Evolutionary conservation across 2,329 filamentous ascomycete species (phyloP), one percentile per base, ranked within the genome.

Genomic region (Trichothecium roseum): DNA sequence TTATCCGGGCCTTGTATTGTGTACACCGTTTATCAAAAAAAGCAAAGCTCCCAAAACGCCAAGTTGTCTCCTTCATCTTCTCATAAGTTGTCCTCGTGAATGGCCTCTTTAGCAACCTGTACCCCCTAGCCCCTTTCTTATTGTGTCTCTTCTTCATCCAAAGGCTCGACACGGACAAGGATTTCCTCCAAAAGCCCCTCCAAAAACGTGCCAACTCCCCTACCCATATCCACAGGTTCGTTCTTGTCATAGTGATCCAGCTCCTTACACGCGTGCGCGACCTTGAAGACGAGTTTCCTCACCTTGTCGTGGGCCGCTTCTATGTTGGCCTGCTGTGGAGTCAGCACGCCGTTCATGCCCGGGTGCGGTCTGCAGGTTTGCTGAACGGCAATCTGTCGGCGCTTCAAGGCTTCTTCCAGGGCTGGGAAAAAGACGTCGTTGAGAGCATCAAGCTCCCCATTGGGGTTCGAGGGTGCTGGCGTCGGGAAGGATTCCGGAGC

Each of bases 141-240:
- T 45, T 38, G 47, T 42, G 47, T 46, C 36, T 77, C 74, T n/a
- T 76, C 74, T 46, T 86, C 84, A 49, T 91, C 84, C 41, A 87
- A 68, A 4, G 88, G 84, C 62, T 96, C 89, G 12, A 96, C 85
- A 37, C 91, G 66, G 26, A 95, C 87, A 16, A 98, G 64, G 17
- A 98, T 81, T 64, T 98, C 91, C 56, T 98, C 91, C 24, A 98
- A 63, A 42, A 96, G 74, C 0, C 88, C 89, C 56, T 98, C 91
- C 7, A 96, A 60, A 47, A 96, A 93, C 1, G 84, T 85, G 30
- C 79, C 78, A 2, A 94, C 87, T 18, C 89, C 88, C 30, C 85
- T 80, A 1, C 87, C 89, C 89, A 96, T 95, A 1, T 87, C 86
- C 9, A 96, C 86, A 5, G 87, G 85, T 46, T 86, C 83, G 30